Evolutionary conservation across 208 protist species (phyloP).

Genomic region (Leishmania gerbilli): DNA sequence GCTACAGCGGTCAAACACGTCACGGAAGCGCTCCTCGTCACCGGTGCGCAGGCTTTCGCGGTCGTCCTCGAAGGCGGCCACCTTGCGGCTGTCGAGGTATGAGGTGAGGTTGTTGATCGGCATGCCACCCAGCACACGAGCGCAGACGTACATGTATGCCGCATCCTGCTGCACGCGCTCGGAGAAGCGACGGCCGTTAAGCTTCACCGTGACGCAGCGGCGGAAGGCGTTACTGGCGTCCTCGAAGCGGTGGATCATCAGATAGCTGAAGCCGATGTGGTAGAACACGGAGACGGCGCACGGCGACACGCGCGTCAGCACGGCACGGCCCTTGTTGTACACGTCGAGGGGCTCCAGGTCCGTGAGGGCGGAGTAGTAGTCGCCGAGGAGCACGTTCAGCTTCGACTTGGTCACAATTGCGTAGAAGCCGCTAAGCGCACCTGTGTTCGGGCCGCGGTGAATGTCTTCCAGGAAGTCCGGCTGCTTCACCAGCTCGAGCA

Average conservation of each 20-base stretch:
- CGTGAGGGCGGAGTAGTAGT: conserved; percentile 84
- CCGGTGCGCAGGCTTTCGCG: conserved; percentile 76
- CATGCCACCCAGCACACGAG: conserved; percentile 85
- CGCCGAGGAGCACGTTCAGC: conserved; percentile 82
- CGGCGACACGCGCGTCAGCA: conserved; percentile 67
- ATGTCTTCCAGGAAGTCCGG: conserved; percentile 50
- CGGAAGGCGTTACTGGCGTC: conserved; percentile 86
- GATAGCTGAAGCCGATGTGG: conserved; percentile 90
- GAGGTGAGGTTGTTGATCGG: conserved; percentile 67
- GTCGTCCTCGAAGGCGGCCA: conserved; percentile 80
- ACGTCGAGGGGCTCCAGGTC: conserved; percentile 72
- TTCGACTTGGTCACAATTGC: conserved; percentile 79
- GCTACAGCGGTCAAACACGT: conserved; percentile 90
- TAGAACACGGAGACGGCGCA: conserved; percentile 84
- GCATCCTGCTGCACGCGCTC: conserved; percentile 84
- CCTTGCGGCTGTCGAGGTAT: conserved; percentile 59
- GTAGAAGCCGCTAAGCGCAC: conserved; percentile 80
- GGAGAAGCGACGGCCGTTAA: conserved; percentile 75
- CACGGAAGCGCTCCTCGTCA: conserved; percentile 90
- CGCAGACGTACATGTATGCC: conserved; percentile 81
- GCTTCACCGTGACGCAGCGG: conserved; percentile 68
- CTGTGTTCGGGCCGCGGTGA: conserved; percentile 38
- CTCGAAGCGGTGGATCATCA: conserved; percentile 91
- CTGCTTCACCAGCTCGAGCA: conserved; percentile 53
- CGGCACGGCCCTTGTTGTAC: conserved; percentile 61